A percentile compares a stretch with the other conserved stretches of the same genome.
These are phyloP conservation scores for Tinospora cordifolia DNA, from an alignment of 164 flowering plant genomes.

Conservation along the genomic window DNA sequence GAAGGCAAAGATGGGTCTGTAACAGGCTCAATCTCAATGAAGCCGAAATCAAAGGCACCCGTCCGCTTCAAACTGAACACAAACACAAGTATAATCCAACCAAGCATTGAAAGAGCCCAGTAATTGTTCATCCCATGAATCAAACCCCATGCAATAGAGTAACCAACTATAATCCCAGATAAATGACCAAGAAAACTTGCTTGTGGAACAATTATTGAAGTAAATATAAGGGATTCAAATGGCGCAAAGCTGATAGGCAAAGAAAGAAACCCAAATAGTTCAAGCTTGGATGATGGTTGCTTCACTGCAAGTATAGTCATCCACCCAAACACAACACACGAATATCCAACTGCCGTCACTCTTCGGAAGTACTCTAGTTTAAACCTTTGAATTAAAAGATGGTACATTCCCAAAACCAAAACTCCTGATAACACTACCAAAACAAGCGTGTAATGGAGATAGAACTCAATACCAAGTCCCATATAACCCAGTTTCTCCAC, in stretches of 20 bases:
- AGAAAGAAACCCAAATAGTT: constrained; percentile 85
- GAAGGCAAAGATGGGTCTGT: constrained; percentile 77
- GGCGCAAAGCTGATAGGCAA: constrained; percentile 97
- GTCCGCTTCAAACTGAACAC: constrained; percentile 75
- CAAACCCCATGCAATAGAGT: constrained; percentile 87
- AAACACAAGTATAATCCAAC: constrained; percentile 73
- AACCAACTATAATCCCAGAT: constrained; percentile 85
- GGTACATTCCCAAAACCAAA: constrained; percentile 66
- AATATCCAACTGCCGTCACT: constrained; percentile 96
- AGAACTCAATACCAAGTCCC: constrained; percentile 70
- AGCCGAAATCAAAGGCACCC: constrained; percentile 60
- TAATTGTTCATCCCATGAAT: constrained; percentile 92
- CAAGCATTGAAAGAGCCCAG: constrained; percentile 91
- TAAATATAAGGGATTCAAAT: constrained; percentile 84
- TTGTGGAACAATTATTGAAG: constrained; percentile 95
- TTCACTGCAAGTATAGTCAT: constrained; percentile 89
- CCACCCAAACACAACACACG: constrained; percentile 99
- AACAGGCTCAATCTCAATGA: constrained; percentile 78
- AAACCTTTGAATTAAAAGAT: constrained; percentile 60
- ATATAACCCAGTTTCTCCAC: constrained; percentile 66
- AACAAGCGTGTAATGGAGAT: constrained; percentile 81
- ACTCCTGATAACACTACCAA: constrained; percentile 68
- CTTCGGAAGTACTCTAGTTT: constrained; percentile 82
- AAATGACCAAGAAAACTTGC: constrained; percentile 97
- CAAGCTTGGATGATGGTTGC: constrained; percentile 83